These are phyloP conservation scores for Penicillium sp. DNA, from an alignment of 2,329 filamentous ascomycete genomes.

Conservation along the genomic window DNA sequence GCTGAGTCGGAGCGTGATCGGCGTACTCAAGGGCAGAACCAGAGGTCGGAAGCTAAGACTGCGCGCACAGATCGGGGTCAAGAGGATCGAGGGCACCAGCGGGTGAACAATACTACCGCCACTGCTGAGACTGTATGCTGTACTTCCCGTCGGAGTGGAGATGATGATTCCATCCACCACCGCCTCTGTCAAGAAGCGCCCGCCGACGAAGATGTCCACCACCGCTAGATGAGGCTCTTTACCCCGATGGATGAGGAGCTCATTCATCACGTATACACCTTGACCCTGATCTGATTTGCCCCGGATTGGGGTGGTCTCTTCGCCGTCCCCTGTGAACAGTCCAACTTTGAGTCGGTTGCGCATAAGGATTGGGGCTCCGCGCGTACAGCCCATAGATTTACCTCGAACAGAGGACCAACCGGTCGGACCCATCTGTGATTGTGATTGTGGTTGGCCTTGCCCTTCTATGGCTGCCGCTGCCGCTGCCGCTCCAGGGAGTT, in stretches of 20 bases:
- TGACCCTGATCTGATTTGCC: slow-evolving; percentile 38
- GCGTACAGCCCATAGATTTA: slow-evolving; percentile 76
- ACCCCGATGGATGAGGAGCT: slow-evolving; percentile 90
- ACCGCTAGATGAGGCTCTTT: slow-evolving; percentile 87
- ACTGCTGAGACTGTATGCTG: slow-evolving; percentile 90
- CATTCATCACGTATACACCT: slow-evolving; percentile 80
- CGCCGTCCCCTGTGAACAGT: slow-evolving; percentile 74
- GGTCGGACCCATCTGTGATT: slow-evolving; percentile 42
- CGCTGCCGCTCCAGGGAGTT: background rate
- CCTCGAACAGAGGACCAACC: slow-evolving; percentile 77
- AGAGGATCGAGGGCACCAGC: slow-evolving; percentile 80
- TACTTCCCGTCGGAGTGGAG: slow-evolving; percentile 91
- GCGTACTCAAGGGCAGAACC: slow-evolving; percentile 83
- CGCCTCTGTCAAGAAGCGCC: slow-evolving; percentile 87
- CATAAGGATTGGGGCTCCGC: slow-evolving; percentile 80
- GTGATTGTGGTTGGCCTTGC: slow-evolving; percentile 19
- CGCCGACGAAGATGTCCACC: slow-evolving; percentile 88
- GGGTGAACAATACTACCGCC: slow-evolving; percentile 95
- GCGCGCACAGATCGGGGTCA: slow-evolving; percentile 93
- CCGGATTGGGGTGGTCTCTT: slow-evolving; percentile 49
- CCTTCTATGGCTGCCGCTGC: background rate
- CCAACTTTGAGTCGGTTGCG: slow-evolving; percentile 86
- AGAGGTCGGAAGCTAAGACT: slow-evolving; percentile 90
- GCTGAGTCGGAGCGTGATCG: slow-evolving; percentile 80
- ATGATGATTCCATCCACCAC: slow-evolving; percentile 95